Evolutionary conservation across 164 flowering plant species (phyloP).

Genomic region (Platanus orientalis): DNA sequence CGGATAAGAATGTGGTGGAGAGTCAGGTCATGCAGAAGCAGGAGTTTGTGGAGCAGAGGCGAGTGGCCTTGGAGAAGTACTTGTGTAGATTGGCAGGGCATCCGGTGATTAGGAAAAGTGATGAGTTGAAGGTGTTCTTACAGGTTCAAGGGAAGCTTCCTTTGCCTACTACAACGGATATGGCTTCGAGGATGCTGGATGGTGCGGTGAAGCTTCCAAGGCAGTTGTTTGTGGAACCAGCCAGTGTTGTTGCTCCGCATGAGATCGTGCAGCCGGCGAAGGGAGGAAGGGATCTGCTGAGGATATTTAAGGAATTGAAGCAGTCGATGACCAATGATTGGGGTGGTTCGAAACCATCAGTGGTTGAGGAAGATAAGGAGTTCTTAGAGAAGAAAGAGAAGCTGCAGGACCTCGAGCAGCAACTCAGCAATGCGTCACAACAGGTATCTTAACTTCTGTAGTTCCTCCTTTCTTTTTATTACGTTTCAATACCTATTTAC

Average conservation of each 20-base stretch:
- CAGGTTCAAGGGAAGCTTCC: conserved; percentile 82
- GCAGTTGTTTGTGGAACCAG: conserved; percentile 76
- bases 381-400: conserved; percentile 81
- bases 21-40: conserved; percentile 98
- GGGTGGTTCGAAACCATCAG: conserved; percentile 62
- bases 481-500: not conserved
- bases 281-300: conserved; percentile 87
- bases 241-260: conserved; percentile 33
- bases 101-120: conserved; percentile 74
- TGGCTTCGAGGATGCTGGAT: conserved; percentile 87
- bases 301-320: conserved; percentile 84
- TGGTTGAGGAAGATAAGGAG: conserved; percentile 88
- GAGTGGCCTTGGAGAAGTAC: conserved; percentile 89
- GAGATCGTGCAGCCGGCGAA: conserved; percentile 86
- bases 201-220: conserved; percentile 84
- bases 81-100: conserved; percentile 69
- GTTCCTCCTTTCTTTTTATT: not conserved
- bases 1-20: conserved; percentile 94
- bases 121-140: conserved; percentile 77
- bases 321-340: conserved; percentile 87
- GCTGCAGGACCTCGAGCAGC: conserved; percentile 73
- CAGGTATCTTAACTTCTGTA: conserved; percentile 39
- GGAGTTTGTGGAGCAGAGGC: conserved; percentile 93
- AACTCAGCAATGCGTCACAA: conserved; percentile 66
- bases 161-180: conserved; percentile 53